Percentiles rank a stretch among this genome's conserved stretches.
Conservation (phyloP, 768 basidiomycete species). For the Suillus occidentalis region DNA sequence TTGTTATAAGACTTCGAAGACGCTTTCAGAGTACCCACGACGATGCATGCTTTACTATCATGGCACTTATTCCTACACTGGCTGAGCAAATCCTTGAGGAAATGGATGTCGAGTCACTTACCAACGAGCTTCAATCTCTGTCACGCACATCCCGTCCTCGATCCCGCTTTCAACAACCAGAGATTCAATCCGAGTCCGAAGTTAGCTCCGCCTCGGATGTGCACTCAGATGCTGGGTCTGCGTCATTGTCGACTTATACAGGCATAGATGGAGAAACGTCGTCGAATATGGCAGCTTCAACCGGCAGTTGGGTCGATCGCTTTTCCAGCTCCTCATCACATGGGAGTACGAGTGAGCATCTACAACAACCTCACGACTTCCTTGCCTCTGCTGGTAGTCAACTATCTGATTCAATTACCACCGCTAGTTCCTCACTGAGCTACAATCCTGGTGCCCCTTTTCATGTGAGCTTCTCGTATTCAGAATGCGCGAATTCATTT, state of each 20-base stretch:
- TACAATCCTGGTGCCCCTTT: conserved; percentile 1
- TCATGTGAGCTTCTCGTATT: neutral
- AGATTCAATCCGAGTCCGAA: conserved; percentile 37
- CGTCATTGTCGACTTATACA: conserved; percentile 41
- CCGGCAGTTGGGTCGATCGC: conserved; percentile 46
- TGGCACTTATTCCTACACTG: conserved; percentile 68
- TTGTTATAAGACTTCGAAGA: conserved; percentile 53
- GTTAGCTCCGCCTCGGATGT: conserved; percentile 39
- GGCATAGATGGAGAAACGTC: conserved; percentile 39
- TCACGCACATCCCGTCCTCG: conserved; percentile 36
- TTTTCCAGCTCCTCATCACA: conserved; percentile 22
- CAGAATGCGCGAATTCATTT: too few relatives aligned
- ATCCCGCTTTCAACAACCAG: conserved; percentile 13
- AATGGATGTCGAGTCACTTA: conserved; percentile 77
- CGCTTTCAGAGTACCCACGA: conserved; percentile 78
- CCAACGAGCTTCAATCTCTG: conserved; percentile 50
- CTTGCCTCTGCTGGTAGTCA: conserved; percentile 15
- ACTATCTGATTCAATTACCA: conserved; percentile 45
- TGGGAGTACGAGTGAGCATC: neutral
- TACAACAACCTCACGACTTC: conserved; percentile 15
- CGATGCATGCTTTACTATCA: conserved; percentile 73
- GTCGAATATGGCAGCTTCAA: conserved; percentile 33
- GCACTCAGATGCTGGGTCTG: conserved; percentile 45
- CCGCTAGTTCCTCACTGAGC: conserved; percentile 36
- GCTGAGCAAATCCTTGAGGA: conserved; percentile 61